phyloP scores from a whole-genome alignment of 1,139 yeast genomes.

The Geotrichum reessii region DNA sequence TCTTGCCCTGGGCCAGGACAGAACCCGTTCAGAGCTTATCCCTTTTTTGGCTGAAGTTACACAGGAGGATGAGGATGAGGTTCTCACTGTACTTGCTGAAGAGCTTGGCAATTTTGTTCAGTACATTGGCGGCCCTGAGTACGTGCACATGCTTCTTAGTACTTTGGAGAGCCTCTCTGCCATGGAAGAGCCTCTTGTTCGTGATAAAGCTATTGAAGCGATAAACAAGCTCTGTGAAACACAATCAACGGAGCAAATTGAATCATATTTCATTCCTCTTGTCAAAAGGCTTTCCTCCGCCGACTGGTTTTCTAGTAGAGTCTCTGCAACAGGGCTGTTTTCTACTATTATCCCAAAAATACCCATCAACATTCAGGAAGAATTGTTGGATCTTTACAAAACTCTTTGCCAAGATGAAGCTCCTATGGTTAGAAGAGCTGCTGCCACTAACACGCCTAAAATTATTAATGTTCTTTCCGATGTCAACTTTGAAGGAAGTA shows the following conservation, averaged over 20 bases:
- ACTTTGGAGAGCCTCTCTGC: conserved; percentile 86
- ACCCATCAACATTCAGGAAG: conserved; percentile 40
- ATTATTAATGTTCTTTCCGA: conserved; percentile 55
- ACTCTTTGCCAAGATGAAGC: conserved; percentile 83
- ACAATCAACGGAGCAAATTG: conserved; percentile 62
- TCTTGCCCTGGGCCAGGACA: conserved; percentile 87
- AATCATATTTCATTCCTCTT: conserved; percentile 63
- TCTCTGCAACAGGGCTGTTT: conserved; percentile 87
- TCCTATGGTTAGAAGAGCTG: conserved; percentile 96
- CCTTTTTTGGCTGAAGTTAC: conserved; percentile 89
- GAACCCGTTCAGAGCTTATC: conserved; percentile 81
- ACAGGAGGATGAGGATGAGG: conserved; percentile 98
- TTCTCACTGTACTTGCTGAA: conserved; percentile 86
- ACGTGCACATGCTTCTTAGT: conserved; percentile 71
- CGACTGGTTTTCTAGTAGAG: conserved; percentile 92
- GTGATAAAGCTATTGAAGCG: conserved; percentile 90
- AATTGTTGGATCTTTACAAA: conserved; percentile 59
- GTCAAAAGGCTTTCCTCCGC: conserved; percentile 76
- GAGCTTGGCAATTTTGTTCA: conserved; percentile 87
- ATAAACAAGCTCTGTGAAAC: conserved; percentile 64
- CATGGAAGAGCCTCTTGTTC: conserved; percentile 95
- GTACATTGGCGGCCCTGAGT: conserved; percentile 75
- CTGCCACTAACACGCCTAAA: conserved; percentile 76
- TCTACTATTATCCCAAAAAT: conserved; percentile 64
- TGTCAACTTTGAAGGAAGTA: conserved; percentile 33